Base-by-base conservation (phyloP, 805 yeast species). In the Barnettozyma siamensis region DNA sequence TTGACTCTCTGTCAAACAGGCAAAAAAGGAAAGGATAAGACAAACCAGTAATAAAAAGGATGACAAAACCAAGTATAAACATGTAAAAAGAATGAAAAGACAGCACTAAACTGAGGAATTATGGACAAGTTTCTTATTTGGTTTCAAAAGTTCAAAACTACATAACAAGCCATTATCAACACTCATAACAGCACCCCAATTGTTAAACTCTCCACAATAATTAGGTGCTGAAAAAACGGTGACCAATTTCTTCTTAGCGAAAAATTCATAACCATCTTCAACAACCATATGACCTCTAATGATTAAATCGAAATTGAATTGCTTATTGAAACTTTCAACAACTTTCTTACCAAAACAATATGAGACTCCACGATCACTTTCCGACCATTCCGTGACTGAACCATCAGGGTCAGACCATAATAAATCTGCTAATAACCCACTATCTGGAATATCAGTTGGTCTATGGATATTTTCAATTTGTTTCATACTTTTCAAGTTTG, bases 151-250 rank as follows among this genome's bases (percentile, higher is more conserved):
- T 63, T 93, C 99, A 62, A 93, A 93, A 44, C 93, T 83, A 62
- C 99, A 93, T 45, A 93, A 67, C 49, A 93, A 71, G 55, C 91
- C 96, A 47, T 87, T 94, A 49, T 86, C 79, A 15, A 93, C 98
- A 52, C 95, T 83, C 97, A 93, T 88, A 4, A 91, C 97, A 1
- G 99, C 99, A 24, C 96, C 96, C 96, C 96, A 88, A 57, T 88
- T 88, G 59, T 88, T 70, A 44, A 69, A 69, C 41, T 69, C 73
- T 26, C 73, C 73, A 54, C 73, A 61, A 54, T 85, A 85, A 57
- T 85, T 85, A 3, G 94, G 94, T 4, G 93, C 94, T 46, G 81
- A 75, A 54, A 85, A 85, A 1, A 85, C 79, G 0, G 94, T 85
- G 1, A 85, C 93, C 42, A 85, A 65, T 57, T 78, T 79, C 53